phyloP scores from a whole-genome alignment of 1,284 basidiomycete species.

The Tilletia indica region DNA sequence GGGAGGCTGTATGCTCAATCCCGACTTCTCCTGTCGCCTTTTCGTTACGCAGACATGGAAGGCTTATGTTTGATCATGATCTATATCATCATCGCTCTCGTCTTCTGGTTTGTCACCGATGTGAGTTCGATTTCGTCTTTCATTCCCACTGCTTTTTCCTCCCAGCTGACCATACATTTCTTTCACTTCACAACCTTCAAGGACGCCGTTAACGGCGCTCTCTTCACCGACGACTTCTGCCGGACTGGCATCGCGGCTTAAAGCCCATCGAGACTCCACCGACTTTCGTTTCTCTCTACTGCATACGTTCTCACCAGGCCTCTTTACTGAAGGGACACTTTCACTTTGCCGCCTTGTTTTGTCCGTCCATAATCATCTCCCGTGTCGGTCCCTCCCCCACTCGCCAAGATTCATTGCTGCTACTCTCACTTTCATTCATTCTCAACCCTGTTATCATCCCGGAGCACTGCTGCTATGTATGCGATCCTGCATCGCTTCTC shows the following conservation, averaged over 20 bases:
- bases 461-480: no score
- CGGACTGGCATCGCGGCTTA: neutral
- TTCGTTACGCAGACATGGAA: constrained; percentile 27
- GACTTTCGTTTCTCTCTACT: neutral
- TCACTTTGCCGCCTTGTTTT: no score
- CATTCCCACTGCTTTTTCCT: no score
- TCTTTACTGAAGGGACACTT: no score
- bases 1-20: neutral
- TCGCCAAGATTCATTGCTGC: no score
- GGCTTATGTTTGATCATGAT: constrained; percentile 46
- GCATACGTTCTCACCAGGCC: neutral
- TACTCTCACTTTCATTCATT: no score
- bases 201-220: constrained; percentile 6
- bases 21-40: neutral
- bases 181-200: neutral
- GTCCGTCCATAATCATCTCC: no score
- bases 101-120: constrained; percentile 40
- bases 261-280: no score
- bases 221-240: constrained; percentile 16
- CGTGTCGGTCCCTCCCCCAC: no score
- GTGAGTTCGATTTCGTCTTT: neutral
- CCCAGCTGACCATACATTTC: neutral
- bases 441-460: no score
- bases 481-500: no score
- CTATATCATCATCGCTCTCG: constrained; percentile 37